Conservation (phyloP, 2,329 filamentous ascomycete genomes). For the Epichloe sylvatica region DNA sequence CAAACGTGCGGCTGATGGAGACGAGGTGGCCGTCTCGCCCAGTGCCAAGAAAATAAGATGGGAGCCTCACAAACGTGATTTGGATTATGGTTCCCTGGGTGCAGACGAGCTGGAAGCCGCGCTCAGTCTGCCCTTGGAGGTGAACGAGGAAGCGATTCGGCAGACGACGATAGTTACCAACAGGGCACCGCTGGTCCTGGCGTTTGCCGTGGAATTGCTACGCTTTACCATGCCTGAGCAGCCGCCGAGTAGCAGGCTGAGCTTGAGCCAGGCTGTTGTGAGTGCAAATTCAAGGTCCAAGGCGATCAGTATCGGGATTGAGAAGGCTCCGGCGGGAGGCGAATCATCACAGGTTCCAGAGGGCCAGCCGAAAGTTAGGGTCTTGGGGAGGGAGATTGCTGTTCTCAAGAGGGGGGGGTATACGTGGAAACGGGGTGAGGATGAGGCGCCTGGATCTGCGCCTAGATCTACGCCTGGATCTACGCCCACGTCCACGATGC, state of each 20-base stretch:
- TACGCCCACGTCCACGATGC: neutral
- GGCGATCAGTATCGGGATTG: constrained; percentile 60
- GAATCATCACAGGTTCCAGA: constrained; percentile 60
- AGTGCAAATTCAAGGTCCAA: constrained; percentile 68
- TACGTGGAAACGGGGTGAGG: constrained; percentile 18
- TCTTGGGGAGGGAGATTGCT: constrained; percentile 60
- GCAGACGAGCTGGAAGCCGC: constrained; percentile 49
- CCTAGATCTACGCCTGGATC: neutral
- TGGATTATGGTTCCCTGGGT: constrained; percentile 27
- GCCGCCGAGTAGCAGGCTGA: constrained; percentile 68
- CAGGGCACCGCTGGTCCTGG: constrained; percentile 66
- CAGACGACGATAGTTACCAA: constrained; percentile 54
- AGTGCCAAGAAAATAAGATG: constrained; percentile 19
- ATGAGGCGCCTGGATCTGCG: neutral
- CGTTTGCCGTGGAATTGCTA: constrained; percentile 60
- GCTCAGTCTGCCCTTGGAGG: constrained; percentile 42
- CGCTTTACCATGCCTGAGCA: constrained; percentile 77
- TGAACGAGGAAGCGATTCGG: constrained; percentile 45
- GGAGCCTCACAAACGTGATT: constrained; percentile 20
- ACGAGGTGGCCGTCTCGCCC: constrained; percentile 7
- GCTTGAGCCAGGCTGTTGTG: constrained; percentile 70
- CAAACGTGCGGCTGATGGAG: constrained; percentile 16
- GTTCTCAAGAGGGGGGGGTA: constrained; percentile 71
- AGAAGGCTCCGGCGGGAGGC: constrained; percentile 49
- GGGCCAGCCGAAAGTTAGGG: constrained; percentile 57